phyloP scores from a whole-genome alignment of 768 basidiomycete genomes.

The Pleurotus citrinopileatus region DNA sequence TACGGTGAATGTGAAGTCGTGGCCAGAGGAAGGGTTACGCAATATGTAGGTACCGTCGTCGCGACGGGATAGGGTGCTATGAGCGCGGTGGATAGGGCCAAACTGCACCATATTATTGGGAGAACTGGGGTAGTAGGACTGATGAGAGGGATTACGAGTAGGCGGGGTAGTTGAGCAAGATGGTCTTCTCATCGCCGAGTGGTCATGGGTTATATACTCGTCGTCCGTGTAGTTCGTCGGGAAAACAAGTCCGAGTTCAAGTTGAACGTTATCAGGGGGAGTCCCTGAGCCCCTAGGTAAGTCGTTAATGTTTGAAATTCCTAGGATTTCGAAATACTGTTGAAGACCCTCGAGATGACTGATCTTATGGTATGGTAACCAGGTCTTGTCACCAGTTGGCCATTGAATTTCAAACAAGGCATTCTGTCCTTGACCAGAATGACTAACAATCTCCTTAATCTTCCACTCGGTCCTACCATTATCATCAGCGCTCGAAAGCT shows the following conservation, averaged over 20 bases:
- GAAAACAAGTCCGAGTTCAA: background rate
- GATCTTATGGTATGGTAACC: conserved; percentile 25
- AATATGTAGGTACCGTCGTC: too few species aligned
- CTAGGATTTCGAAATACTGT: conserved; percentile 6
- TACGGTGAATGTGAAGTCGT: too few species aligned
- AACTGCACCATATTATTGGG: too few species aligned
- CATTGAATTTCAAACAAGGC: conserved; percentile 30
- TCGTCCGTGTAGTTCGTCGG: background rate
- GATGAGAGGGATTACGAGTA: too few species aligned
- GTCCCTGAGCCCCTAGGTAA: background rate
- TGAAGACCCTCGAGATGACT: background rate
- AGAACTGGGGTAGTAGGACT: too few species aligned
- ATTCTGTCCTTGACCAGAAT: conserved; percentile 20
- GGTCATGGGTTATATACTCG: background rate
- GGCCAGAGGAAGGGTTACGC: too few species aligned
- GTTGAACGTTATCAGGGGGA: background rate
- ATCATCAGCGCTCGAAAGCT: conserved; percentile 14
- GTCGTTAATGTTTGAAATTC: background rate
- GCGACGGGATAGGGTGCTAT: too few species aligned
- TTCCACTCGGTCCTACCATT: too few species aligned
- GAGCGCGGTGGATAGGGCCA: too few species aligned
- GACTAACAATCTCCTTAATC: conserved; percentile 21
- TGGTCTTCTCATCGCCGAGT: background rate
- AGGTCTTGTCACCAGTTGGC: conserved; percentile 30
- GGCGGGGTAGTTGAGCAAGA: background rate